These are phyloP conservation scores for Fusarium xyrophilum DNA, from an alignment of 2,329 filamentous ascomycete genomes.

Conservation along the genomic window DNA sequence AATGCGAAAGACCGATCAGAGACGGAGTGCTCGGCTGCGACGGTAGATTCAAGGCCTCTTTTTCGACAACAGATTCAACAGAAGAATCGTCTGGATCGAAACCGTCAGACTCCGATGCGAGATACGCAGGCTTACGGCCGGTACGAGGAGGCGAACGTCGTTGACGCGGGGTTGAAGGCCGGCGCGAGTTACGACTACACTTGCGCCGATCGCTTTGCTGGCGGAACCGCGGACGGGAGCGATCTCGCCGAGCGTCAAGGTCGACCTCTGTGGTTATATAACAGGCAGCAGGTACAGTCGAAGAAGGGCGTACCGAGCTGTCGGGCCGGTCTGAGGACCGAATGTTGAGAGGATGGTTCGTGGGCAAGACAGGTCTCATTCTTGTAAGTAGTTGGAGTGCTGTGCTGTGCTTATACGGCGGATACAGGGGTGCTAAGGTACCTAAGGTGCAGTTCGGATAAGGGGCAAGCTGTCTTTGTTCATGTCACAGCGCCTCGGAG, in stretches of 20 bases:
- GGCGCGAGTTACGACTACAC: slow-evolving; percentile 26
- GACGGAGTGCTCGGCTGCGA: slow-evolving; percentile 42
- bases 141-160: slow-evolving; percentile 23
- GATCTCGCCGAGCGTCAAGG: slow-evolving; percentile 39
- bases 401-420: slow-evolving; percentile 6
- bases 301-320: slow-evolving; percentile 29
- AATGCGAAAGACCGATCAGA: slow-evolving; percentile 37
- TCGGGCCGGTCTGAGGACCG: slow-evolving; percentile 32
- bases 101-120: slow-evolving; percentile 19
- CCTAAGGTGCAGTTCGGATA: slow-evolving; percentile 11
- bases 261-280: slow-evolving; percentile 48
- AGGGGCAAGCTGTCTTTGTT: slow-evolving; percentile 6
- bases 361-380: slow-evolving; percentile 41
- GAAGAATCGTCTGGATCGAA: slow-evolving; percentile 19
- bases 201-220: slow-evolving; percentile 36
- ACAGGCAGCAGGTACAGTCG: slow-evolving; percentile 43
- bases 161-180: slow-evolving; percentile 30
- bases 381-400: slow-evolving; percentile 18
- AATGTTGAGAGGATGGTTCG: slow-evolving; percentile 32
- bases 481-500: slow-evolving; percentile 15
- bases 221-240: slow-evolving; percentile 35
- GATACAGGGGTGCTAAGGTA: background rate
- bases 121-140: slow-evolving; percentile 22
- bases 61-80: slow-evolving; percentile 28
- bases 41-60: slow-evolving; percentile 26